Percentiles rank a stretch among this genome's conserved stretches.
Conservation (phyloP, 2,329 filamentous ascomycete species). For the Fusarium udum region DNA sequence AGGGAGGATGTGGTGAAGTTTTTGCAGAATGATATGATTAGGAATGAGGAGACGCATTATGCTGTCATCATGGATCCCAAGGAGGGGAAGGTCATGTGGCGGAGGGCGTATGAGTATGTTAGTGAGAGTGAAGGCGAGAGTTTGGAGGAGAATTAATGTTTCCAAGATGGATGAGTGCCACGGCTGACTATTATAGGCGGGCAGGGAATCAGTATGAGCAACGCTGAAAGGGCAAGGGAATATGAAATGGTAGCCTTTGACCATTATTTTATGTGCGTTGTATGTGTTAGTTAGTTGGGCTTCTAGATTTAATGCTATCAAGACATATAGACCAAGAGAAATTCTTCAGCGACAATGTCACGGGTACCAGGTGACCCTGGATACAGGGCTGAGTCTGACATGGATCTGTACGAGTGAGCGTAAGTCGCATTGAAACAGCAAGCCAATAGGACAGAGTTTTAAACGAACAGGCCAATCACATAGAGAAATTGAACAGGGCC, state of each 20-base stretch:
- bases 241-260: accelerated
- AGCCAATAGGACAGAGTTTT: not conserved
- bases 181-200: not conserved
- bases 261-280: accelerated
- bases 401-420: not conserved
- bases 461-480: not conserved
- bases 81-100: constrained; percentile 49
- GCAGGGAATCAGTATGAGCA: not conserved
- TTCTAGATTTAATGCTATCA: not conserved
- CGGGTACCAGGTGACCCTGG: not conserved
- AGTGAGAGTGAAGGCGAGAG: not conserved
- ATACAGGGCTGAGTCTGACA: not conserved
- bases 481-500: accelerated
- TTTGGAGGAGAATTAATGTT: not conserved
- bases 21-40: constrained; percentile 39
- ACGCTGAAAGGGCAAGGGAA: not conserved
- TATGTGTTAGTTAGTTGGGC: not conserved
- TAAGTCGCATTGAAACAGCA: not conserved
- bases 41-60: constrained; percentile 47
- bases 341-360: not conserved
- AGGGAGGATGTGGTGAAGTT: constrained; percentile 39
- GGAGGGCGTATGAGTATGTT: not conserved
- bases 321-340: not conserved
- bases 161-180: accelerated
- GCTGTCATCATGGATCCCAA: constrained; percentile 57